Evolutionary conservation across 129 eudicot species (phyloP).

Genomic region (Tanacetum coccineum): DNA sequence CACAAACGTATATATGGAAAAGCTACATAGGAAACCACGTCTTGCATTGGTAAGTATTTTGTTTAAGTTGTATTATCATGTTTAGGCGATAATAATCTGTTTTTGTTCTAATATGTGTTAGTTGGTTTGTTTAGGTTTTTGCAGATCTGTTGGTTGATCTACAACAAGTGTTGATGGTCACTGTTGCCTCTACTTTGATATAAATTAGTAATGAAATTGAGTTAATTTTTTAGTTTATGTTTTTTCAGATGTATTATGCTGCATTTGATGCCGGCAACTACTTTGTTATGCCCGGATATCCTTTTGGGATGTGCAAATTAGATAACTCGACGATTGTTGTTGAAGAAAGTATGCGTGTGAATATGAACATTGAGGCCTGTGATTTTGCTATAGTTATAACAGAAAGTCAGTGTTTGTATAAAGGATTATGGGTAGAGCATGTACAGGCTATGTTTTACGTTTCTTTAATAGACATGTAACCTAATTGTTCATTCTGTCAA

Average conservation of each 20-base stretch:
- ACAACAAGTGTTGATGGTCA: conserved; percentile 79
- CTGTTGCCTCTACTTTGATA: conserved; percentile 63
- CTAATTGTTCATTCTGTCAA: too few relatives aligned
- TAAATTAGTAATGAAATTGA: conserved; percentile 84
- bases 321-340: conserved; percentile 27
- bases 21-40: conserved; percentile 66
- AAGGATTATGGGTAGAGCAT: too few relatives aligned
- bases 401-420: conserved; percentile 66
- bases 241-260: conserved; percentile 72
- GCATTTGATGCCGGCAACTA: too few relatives aligned
- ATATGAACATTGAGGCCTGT: conserved; percentile 39
- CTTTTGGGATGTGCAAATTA: conserved; percentile 55
- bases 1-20: too few relatives aligned
- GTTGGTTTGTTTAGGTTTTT: conserved; percentile 57
- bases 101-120: conserved; percentile 18
- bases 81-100: too few relatives aligned
- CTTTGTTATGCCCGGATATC: conserved; percentile 88
- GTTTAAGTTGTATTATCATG: background rate
- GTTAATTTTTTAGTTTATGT: conserved; percentile 40
- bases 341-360: conserved; percentile 33
- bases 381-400: conserved; percentile 66
- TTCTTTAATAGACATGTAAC: too few relatives aligned
- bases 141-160: conserved; percentile 79
- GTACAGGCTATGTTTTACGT: too few relatives aligned
- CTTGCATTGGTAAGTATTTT: conserved; percentile 71